These are phyloP conservation scores for Mycocalia duriaeana DNA, from an alignment of 1,284 basidiomycete species.

Conservation along the genomic window DNA sequence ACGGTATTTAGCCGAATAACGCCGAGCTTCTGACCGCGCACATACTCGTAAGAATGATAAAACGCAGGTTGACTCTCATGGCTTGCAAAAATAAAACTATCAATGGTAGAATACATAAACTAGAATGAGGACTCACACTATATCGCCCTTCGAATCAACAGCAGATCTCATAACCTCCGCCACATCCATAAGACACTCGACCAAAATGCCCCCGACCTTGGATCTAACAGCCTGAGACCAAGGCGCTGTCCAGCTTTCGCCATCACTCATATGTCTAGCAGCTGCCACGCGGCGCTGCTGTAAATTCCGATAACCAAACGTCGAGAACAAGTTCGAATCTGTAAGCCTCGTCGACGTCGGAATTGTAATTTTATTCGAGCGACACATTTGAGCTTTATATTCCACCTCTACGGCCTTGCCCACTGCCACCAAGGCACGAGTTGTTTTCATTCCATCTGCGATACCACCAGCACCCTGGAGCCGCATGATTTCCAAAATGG, in stretches of 20 bases:
- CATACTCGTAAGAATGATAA: slow-evolving; percentile 88
- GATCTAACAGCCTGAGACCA: slow-evolving; percentile 82
- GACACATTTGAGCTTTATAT: slow-evolving; percentile 81
- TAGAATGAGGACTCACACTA: slow-evolving; percentile 45
- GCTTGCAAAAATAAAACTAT: slow-evolving; percentile 30
- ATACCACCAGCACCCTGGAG: slow-evolving; percentile 77
- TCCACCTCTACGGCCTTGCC: slow-evolving; percentile 87
- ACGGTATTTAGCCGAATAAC: slow-evolving; percentile 86
- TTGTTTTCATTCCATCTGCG: slow-evolving; percentile 85
- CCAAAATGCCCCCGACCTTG: slow-evolving; percentile 79
- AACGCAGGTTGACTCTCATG: slow-evolving; percentile 88
- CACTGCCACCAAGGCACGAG: slow-evolving; percentile 77
- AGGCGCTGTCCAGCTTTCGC: slow-evolving; percentile 68
- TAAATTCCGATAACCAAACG: slow-evolving; percentile 51
- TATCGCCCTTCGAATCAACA: slow-evolving; percentile 47
- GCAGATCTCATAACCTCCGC: slow-evolving; percentile 73
- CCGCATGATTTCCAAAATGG: slow-evolving; percentile 88
- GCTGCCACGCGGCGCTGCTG: slow-evolving; percentile 58
- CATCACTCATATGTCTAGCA: slow-evolving; percentile 58
- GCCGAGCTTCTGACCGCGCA: slow-evolving; percentile 88
- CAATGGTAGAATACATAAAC: slow-evolving; percentile 3
- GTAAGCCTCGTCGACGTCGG: slow-evolving; percentile 32
- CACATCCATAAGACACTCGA: slow-evolving; percentile 81
- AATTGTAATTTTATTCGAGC: slow-evolving; percentile 55
- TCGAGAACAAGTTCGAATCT: slow-evolving; percentile 49